Evolutionary conservation across 2,329 filamentous ascomycete genomes (phyloP).

Genomic region (Colletotrichum musicola): DNA sequence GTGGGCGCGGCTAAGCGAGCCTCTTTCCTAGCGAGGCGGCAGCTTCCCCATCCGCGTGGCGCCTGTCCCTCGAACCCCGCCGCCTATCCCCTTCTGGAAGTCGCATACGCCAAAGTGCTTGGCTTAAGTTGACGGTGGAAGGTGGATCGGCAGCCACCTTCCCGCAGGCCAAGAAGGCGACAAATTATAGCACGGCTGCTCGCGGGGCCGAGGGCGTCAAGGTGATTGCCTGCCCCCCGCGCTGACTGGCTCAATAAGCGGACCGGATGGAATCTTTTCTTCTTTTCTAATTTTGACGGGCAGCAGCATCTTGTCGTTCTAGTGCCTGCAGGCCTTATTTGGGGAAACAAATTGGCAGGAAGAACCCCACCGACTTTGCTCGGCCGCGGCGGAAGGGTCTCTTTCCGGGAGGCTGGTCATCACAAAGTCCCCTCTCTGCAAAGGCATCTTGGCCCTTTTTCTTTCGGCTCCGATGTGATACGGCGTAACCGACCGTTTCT

Average conservation of each 20-base stretch:
- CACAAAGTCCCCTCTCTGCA: too few relatives aligned
- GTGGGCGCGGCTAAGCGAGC: conserved; percentile 37
- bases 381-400: background rate
- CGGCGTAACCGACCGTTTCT: background rate
- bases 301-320: background rate
- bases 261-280: background rate
- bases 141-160: conserved; percentile 27
- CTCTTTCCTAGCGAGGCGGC: conserved; percentile 7
- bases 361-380: background rate
- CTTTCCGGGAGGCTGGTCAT: conserved; percentile 10
- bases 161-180: conserved; percentile 11
- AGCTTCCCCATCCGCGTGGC: conserved; percentile 14
- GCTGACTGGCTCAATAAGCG: conserved; percentile 37
- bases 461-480: background rate
- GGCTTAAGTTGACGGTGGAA: conserved; percentile 24
- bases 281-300: conserved; percentile 18
- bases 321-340: conserved; percentile 8
- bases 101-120: background rate
- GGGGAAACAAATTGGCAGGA: background rate
- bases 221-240: conserved; percentile 4
- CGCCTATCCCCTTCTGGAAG: conserved; percentile 11
- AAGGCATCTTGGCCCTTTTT: too few relatives aligned
- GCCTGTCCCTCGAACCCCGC: background rate
- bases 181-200: conserved; percentile 35
- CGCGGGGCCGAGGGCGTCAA: conserved; percentile 13